These are phyloP conservation scores for Penicillium rolfsii DNA, from an alignment of 2,329 filamentous ascomycete genomes.

Conservation along the genomic window DNA sequence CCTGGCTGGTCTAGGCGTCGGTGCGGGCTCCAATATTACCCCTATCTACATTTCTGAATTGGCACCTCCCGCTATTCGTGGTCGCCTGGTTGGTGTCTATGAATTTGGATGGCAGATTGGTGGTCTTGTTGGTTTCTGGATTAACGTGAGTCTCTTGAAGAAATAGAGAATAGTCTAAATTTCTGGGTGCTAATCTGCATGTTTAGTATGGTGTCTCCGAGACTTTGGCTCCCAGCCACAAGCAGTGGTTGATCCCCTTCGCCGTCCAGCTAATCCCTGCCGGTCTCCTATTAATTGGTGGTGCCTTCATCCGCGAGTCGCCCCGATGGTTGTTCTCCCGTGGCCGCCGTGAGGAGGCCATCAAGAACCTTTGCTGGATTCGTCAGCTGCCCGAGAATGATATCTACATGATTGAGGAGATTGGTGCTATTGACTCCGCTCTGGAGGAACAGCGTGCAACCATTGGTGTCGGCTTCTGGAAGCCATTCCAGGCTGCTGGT, in stretches of 20 bases:
- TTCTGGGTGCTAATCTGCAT: slow-evolving; percentile 4
- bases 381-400: slow-evolving; percentile 44
- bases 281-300: slow-evolving; percentile 51
- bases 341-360: slow-evolving; percentile 68
- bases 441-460: slow-evolving; percentile 65
- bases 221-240: slow-evolving; percentile 31
- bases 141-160: slow-evolving; percentile 35
- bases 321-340: slow-evolving; percentile 70
- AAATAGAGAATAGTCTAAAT: neutral
- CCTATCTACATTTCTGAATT: slow-evolving; percentile 62
- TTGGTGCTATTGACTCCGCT: slow-evolving; percentile 69
- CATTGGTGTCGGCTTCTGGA: slow-evolving; percentile 74
- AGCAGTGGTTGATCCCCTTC: slow-evolving; percentile 42
- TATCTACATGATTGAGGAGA: slow-evolving; percentile 73
- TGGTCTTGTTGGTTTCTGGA: slow-evolving; percentile 52
- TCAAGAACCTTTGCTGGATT: slow-evolving; percentile 55
- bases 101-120: slow-evolving; percentile 57
- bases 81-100: slow-evolving; percentile 57
- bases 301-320: slow-evolving; percentile 64
- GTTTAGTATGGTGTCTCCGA: slow-evolving; percentile 55
- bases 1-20: slow-evolving; percentile 57
- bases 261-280: slow-evolving; percentile 39
- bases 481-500: slow-evolving; percentile 64
- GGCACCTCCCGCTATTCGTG: slow-evolving; percentile 58
- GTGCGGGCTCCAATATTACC: slow-evolving; percentile 57